A percentile compares a stretch with the other conserved stretches of the same genome.
Conservation (phyloP, 331 rosid species). For the Saraca asoca region DNA sequence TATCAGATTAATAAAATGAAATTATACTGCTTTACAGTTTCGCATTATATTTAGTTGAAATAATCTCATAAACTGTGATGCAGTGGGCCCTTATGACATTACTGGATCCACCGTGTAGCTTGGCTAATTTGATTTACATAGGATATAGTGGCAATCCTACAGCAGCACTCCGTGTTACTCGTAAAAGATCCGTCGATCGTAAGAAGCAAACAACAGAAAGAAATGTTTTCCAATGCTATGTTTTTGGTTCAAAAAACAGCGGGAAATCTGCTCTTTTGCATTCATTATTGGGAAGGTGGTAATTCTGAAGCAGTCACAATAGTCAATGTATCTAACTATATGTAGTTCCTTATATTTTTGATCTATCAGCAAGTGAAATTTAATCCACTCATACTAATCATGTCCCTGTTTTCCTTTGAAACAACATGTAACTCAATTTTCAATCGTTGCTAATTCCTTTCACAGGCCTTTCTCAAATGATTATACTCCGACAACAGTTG, state of each 20-base stretch:
- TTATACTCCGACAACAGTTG: conserved; percentile 54
- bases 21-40: not conserved
- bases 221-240: conserved; percentile 86
- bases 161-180: conserved; percentile 75
- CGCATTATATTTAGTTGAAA: conserved; percentile 25
- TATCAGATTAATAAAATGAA: not conserved
- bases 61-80: conserved; percentile 41
- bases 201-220: conserved; percentile 75
- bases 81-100: conserved; percentile 98
- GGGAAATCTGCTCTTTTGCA: conserved; percentile 87
- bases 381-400: conserved; percentile 19
- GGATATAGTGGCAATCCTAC: conserved; percentile 88
- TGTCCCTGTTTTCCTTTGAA: conserved; percentile 29
- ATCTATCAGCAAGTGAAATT: conserved; percentile 13
- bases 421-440: conserved; percentile 32
- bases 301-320: conserved; percentile 37
- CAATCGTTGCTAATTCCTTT: conserved; percentile 11
- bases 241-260: conserved; percentile 81
- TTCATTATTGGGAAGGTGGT: conserved; percentile 81
- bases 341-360: conserved; percentile 24
- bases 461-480: conserved; percentile 72
- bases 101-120: conserved; percentile 67
- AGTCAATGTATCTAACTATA: conserved; percentile 23
- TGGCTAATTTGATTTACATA: conserved; percentile 84
- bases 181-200: conserved; percentile 68